Percentiles rank a stretch among this genome's conserved stretches.
These are phyloP conservation scores for Moesziomyces antarcticus DNA, from an alignment of 1,284 basidiomycete species.

Conservation along the genomic window DNA sequence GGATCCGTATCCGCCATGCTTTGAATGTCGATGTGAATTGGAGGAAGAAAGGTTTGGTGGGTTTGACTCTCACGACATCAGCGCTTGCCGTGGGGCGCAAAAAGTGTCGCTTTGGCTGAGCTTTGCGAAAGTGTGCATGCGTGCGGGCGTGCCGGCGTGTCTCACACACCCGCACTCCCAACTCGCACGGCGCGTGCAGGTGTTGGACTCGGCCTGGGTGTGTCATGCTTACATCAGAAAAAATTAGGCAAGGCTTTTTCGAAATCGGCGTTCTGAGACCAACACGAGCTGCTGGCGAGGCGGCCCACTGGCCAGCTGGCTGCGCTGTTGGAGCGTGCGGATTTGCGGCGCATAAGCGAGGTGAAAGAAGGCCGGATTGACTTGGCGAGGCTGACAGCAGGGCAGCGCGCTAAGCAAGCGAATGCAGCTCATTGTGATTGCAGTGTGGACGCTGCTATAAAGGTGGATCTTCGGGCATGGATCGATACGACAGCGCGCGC, in stretches of 20 bases:
- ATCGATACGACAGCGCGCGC: too few species aligned
- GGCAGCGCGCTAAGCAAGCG: conserved; percentile 1
- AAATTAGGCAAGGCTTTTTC: too few species aligned
- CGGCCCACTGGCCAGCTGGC: background rate
- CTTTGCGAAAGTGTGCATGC: background rate
- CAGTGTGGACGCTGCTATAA: too few species aligned
- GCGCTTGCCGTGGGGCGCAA: background rate
- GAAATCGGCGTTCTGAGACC: conserved; percentile 12
- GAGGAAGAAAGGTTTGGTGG: background rate
- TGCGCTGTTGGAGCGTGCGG: background rate
- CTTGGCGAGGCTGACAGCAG: conserved; percentile 13
- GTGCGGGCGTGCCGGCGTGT: conserved; percentile 9
- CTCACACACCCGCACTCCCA: too few species aligned
- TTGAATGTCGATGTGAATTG: background rate
- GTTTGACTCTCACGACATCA: background rate
- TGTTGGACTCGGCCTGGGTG: conserved; percentile 6
- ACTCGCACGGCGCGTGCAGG: background rate
- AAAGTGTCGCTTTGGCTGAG: background rate
- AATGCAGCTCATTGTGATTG: background rate
- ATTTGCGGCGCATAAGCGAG: conserved; percentile 27
- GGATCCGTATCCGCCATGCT: conserved; percentile 24
- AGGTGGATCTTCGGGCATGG: too few species aligned
- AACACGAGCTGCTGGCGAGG: conserved; percentile 6
- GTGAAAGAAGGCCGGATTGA: background rate
- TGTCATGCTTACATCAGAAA: conserved; percentile 23